Base-by-base conservation (phyloP, 352 stramenopile genomes). In the Stephanocyclus meneghinianus region DNA sequence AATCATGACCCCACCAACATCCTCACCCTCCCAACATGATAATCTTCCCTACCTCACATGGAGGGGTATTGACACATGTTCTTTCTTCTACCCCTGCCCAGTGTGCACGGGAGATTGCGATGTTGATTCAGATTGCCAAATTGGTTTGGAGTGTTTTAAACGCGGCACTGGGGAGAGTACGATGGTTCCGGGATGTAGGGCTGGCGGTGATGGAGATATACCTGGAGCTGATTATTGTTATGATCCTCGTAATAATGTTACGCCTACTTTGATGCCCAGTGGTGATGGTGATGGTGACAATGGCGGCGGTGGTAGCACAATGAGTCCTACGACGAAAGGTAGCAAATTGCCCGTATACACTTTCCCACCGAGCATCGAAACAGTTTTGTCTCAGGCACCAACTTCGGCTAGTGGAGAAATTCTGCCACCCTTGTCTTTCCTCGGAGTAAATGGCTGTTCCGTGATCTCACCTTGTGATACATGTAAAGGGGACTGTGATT, bases 221-320 rank as follows among this genome's bases (percentile, higher is more conserved):
- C 50, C 75, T 21, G 75, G 75, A 15, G 75, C 75, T 32, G 75
- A 83, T 73, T 83, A 83, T 63, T 83, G 75, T 47, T 83, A 78
- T 71, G 67, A 73, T 51, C 44, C 51, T 47, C 10, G 18, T 11
- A 44, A 45, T 9, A 62, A 3, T 35, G 53, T 30, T 10, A 68
- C 35, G 9, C 7, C 45, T 15, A 45, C 35, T 30, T 18, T 10
- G 44, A 73, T n/a, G 55, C 30, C 30, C 44, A 62, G 21, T n/a
- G n/a, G 1, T n/a, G n/a, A n/a, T n/a, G n/a, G n/a, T n/a, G n/a
- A n/a, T 18, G 30, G 26, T 40, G 21, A 6, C 10, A 62, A 5
- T 44, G 26, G 30, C n/a, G 4, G 21, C 44, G 11, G 21, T n/a
- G 11, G 26, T 62, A 26, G 55, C 7, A 32, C 26, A 40, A 45